A percentile compares a stretch with the other conserved stretches of the same genome.
These are phyloP conservation scores for Quercus berberidifolia DNA, from an alignment of 306 rosid genomes.

Conservation along the genomic window DNA sequence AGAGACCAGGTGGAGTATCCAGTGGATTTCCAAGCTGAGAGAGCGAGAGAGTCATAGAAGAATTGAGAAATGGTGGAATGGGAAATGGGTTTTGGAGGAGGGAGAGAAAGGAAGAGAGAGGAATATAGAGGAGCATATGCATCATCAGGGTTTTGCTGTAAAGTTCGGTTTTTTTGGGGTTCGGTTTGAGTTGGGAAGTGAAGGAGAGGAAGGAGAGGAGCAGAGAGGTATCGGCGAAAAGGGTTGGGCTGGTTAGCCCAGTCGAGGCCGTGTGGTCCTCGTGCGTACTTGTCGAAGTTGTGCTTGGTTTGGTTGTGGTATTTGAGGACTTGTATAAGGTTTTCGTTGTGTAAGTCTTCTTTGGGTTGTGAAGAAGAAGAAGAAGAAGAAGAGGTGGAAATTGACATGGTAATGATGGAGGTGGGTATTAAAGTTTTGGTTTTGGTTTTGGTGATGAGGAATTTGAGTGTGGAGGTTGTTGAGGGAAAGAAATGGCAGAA, in stretches of 20 bases:
- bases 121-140: constrained; percentile 46
- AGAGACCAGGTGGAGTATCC: constrained; percentile 80
- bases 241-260: constrained; percentile 99
- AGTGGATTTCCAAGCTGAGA: constrained; percentile 83
- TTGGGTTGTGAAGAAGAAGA: constrained; percentile 19
- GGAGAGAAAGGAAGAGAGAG: constrained; percentile 62
- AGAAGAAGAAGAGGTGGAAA: constrained; percentile 37
- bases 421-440: constrained; percentile 9
- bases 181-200: constrained; percentile 40
- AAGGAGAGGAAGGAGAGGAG: constrained; percentile 69
- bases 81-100: constrained; percentile 68
- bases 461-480: constrained; percentile 9
- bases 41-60: constrained; percentile 74
- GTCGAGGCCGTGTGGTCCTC: constrained; percentile 87
- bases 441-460: neutral
- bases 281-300: constrained; percentile 56
- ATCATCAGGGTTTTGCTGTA: neutral
- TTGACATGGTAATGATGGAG: constrained; percentile 31
- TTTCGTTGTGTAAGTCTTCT: constrained; percentile 29
- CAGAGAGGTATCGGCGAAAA: constrained; percentile 65
- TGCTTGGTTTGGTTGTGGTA: constrained; percentile 88
- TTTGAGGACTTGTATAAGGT: constrained; percentile 53
- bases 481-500: constrained; percentile 41
- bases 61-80: constrained; percentile 66
- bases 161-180: neutral